Evolutionary conservation across 768 basidiomycete genomes (phyloP).

Genomic region (Lentinus brumalis): DNA sequence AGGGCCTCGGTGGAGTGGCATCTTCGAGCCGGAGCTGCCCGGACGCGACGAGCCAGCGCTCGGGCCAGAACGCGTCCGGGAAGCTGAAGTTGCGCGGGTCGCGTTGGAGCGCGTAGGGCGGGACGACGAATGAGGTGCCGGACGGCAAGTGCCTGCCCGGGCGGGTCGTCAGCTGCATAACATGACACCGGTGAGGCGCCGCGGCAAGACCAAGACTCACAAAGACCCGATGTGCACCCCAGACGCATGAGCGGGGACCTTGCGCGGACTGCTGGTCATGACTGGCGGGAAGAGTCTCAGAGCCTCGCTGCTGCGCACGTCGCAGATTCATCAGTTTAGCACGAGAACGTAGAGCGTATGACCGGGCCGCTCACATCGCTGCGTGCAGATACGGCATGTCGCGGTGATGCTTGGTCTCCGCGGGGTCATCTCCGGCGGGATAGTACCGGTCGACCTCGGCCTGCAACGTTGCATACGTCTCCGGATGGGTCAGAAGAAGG

Average conservation of each 20-base stretch:
- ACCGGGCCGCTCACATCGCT: slow-evolving; percentile 28
- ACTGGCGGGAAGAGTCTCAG: background rate
- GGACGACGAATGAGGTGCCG: slow-evolving; percentile 36
- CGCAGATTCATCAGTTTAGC: background rate
- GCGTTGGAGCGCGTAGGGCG: slow-evolving; percentile 46
- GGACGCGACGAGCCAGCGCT: slow-evolving; percentile 41
- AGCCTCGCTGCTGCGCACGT: background rate
- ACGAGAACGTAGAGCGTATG: background rate
- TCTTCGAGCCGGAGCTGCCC: background rate
- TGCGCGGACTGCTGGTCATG: background rate
- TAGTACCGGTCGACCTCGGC: slow-evolving; percentile 29
- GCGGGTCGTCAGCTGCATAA: background rate
- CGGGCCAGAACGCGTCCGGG: slow-evolving; percentile 45
- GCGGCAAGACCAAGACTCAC: slow-evolving; percentile 22
- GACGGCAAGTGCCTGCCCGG: slow-evolving; percentile 38
- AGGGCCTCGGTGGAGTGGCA: no score
- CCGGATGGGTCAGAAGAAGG: slow-evolving; percentile 22
- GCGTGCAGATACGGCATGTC: slow-evolving; percentile 38
- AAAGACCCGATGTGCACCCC: slow-evolving; percentile 35
- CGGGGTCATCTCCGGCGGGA: slow-evolving; percentile 24
- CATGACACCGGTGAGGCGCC: no score
- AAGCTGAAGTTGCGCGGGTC: slow-evolving; percentile 46
- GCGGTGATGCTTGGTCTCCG: slow-evolving; percentile 16
- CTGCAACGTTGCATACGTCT: slow-evolving; percentile 19
- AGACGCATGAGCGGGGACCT: background rate